Conservation (phyloP, 1,284 basidiomycete genomes). For the Termitomyces sp. region DNA sequence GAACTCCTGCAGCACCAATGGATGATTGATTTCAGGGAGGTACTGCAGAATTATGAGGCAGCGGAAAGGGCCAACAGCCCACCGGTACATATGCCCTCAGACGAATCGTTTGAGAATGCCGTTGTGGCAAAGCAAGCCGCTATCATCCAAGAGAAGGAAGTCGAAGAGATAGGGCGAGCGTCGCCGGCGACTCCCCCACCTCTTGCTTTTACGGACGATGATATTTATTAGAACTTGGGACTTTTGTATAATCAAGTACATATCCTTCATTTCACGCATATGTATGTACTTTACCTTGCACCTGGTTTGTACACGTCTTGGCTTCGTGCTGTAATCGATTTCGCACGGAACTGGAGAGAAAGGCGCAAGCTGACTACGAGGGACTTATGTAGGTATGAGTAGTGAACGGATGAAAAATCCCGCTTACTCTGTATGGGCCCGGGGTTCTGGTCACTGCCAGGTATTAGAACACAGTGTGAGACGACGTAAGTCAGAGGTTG, state of each 20-base stretch:
- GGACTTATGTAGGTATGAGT: too few relatives aligned
- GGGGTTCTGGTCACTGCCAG: too few relatives aligned
- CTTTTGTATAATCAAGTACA: not conserved
- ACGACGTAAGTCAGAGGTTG: too few relatives aligned
- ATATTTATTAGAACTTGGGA: not conserved
- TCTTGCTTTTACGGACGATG: constrained; percentile 12
- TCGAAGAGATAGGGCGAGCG: constrained; percentile 44
- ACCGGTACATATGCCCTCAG: constrained; percentile 40
- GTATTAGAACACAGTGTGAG: too few relatives aligned
- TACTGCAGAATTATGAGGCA: constrained; percentile 62
- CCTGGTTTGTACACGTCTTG: not conserved
- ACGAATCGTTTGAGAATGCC: constrained; percentile 45
- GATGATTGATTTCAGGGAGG: constrained; percentile 80
- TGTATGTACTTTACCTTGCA: not conserved
- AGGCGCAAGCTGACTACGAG: too few relatives aligned
- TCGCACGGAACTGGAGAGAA: too few relatives aligned
- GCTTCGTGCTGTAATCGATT: not conserved
- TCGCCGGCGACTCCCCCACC: constrained; percentile 35
- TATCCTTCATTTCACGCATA: not conserved
- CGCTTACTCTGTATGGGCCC: too few relatives aligned
- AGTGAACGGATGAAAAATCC: too few relatives aligned
- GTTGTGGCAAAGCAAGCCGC: constrained; percentile 54
- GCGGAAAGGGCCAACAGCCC: constrained; percentile 52
- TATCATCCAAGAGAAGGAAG: constrained; percentile 55
- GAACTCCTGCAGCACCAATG: constrained; percentile 89